These are phyloP conservation scores for Hura crepitans DNA, from an alignment of 441 rosid species.

Conservation along the genomic window DNA sequence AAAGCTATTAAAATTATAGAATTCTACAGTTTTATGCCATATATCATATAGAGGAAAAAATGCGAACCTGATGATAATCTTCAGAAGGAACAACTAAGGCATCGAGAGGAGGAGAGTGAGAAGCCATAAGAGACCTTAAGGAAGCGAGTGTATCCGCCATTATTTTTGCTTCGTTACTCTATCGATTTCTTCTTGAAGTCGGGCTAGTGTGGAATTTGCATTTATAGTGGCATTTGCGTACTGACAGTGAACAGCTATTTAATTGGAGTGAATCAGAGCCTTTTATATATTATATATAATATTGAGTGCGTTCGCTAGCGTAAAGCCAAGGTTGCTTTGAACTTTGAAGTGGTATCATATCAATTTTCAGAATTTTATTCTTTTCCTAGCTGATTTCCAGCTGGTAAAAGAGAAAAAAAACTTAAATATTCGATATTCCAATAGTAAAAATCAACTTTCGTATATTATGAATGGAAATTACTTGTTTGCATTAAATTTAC, in stretches of 20 bases:
- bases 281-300: no score
- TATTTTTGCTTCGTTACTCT: neutral
- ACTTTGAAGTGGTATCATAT: no score
- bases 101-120: constrained; percentile 88
- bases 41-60: neutral
- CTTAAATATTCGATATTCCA: no score
- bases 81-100: constrained; percentile 84
- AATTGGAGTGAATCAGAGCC: neutral
- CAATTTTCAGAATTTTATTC: no score
- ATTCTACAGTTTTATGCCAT: neutral
- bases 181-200: neutral
- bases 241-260: neutral
- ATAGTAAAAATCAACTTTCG: no score
- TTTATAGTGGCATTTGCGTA: no score
- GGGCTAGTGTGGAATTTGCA: neutral
- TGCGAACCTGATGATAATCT: constrained; percentile 79
- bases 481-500: no score
- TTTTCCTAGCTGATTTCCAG: no score
- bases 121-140: constrained; percentile 78
- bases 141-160: constrained; percentile 68
- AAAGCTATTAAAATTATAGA: neutral
- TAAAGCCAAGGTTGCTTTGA: no score
- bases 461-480: no score
- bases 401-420: no score
- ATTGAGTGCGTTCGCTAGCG: no score